These are phyloP conservation scores for Vitis hybrid DNA, from an alignment of 177 flowering plant genomes.

Conservation along the genomic window DNA sequence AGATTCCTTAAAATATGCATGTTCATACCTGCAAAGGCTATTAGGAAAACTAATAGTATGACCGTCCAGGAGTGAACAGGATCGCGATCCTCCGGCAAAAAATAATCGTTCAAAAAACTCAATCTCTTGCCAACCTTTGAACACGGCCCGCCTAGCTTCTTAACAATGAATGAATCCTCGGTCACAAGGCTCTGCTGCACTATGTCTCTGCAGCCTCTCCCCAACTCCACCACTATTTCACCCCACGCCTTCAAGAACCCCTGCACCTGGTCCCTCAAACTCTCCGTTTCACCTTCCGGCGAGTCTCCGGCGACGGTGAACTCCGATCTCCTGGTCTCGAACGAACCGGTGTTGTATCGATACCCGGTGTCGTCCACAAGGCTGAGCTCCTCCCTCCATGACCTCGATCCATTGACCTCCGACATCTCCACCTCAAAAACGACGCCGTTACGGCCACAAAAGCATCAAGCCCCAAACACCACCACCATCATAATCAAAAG, in stretches of 20 bases:
- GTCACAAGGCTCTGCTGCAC: conserved; percentile 51
- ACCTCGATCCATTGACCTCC: conserved; percentile 34
- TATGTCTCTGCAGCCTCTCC: conserved; percentile 66
- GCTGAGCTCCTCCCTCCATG: conserved; percentile 77
- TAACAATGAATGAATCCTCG: conserved; percentile 57
- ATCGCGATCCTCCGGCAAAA: conserved; percentile 90
- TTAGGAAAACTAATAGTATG: conserved; percentile 51
- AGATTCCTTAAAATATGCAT: too few relatives aligned
- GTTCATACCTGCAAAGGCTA: conserved; percentile 61
- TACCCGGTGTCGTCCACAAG: conserved; percentile 61
- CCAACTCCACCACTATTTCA: conserved; percentile 68
- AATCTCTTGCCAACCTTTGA: conserved; percentile 41
- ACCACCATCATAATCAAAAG: not conserved
- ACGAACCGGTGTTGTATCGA: conserved; percentile 30
- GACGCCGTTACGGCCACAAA: not conserved
- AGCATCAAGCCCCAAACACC: conserved; percentile 5
- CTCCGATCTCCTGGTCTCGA: conserved; percentile 7
- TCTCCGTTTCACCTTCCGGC: conserved; percentile 34
- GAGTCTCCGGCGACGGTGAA: not conserved
- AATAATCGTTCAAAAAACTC: conserved; percentile 74
- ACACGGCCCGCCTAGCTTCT: conserved; percentile 44
- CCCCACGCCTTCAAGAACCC: conserved; percentile 65
- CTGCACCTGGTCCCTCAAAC: conserved; percentile 59
- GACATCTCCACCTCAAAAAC: conserved; percentile 23
- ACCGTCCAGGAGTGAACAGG: conserved; percentile 79